Evolutionary conservation across 106 monocot genomes (phyloP).

Genomic region (Dendrobium huoshanense): DNA sequence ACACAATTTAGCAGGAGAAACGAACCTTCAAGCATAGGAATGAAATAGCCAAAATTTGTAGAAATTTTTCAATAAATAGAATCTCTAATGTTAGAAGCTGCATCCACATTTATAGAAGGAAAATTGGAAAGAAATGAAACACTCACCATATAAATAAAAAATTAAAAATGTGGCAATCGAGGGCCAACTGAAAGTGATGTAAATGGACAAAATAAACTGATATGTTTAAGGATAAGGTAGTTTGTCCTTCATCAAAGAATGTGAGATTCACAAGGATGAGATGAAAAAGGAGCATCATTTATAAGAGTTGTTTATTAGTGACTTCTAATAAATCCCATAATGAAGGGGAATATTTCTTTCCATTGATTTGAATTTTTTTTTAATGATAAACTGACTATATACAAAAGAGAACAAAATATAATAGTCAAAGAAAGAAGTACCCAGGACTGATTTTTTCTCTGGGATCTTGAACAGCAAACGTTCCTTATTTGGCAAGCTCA

Average conservation of each 20-base stretch:
- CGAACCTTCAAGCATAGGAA: neutral
- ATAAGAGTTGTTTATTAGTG: neutral
- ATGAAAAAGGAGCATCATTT: neutral
- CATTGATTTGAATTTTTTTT: neutral
- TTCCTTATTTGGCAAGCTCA: conserved; percentile 11
- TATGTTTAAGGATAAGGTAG: neutral
- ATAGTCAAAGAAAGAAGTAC: neutral
- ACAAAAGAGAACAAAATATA: neutral
- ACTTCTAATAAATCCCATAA: neutral
- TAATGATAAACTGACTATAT: neutral
- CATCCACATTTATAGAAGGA: neutral
- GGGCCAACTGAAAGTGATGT: neutral
- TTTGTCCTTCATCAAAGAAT: neutral
- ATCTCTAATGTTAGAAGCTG: neutral
- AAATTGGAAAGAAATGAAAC: neutral
- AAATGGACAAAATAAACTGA: neutral
- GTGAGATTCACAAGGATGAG: neutral
- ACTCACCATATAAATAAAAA: neutral
- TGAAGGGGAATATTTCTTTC: neutral
- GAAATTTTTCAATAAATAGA: neutral
- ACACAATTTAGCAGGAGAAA: too few relatives aligned
- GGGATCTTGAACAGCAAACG: conserved; percentile 10
- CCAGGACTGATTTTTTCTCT: conserved; percentile 18
- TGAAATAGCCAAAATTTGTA: neutral
- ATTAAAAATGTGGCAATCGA: conserved; percentile 1